Evolutionary conservation across 192 early-diverging fungal species (phyloP), one percentile per base, ranked within the genome.

Genomic region (Chytriomyces sp.): DNA sequence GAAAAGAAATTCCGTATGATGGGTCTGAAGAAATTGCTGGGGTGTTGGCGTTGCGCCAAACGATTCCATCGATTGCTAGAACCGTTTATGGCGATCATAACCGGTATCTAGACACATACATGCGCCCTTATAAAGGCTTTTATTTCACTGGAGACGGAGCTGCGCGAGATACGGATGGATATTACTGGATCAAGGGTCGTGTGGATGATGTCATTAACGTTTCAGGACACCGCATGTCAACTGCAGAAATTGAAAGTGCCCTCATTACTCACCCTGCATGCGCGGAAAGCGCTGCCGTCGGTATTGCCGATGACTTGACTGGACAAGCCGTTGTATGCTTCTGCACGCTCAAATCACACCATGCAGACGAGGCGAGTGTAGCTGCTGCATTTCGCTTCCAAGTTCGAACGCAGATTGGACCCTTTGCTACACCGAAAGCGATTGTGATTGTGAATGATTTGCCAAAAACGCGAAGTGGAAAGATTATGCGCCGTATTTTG

Each of bases 141-240:
- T 98, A 98, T 88, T 98, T 97, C 82, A 94, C 95, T 13, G 97
- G 97, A 23, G 97, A 98, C 81, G 97, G 97, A 70, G 96, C 91
- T 61, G 90, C 89, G 60, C 86, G 94, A 65, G 97, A 98, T 81
- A 86, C 89, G 61, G 97, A 98, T 80, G 96, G 95, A 53, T 98
- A 96, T 88, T 92, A 92, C 85, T 98, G 96, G 96, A 91, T 98
- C 72, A 90, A 93, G 67, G 97, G 97, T 59, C 91, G 97, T 72
- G 94, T 96, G 59, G 87, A 88, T 20, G 74, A 98, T 81, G 96
- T 97, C 47, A 97, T 98, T 84, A 97, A 97, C 84, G 95, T 98
- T 53, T 91, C 93, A 10, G 97, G 97, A 28, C 97, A 98, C 86
- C 92, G 97, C 80, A 85, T 98, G 77, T 92, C 89, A 20, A 97